Percentiles rank a stretch among this genome's conserved stretches.
These are phyloP conservation scores for Alnus glutinosa DNA, from an alignment of 306 rosid genomes.

Conservation along the genomic window DNA sequence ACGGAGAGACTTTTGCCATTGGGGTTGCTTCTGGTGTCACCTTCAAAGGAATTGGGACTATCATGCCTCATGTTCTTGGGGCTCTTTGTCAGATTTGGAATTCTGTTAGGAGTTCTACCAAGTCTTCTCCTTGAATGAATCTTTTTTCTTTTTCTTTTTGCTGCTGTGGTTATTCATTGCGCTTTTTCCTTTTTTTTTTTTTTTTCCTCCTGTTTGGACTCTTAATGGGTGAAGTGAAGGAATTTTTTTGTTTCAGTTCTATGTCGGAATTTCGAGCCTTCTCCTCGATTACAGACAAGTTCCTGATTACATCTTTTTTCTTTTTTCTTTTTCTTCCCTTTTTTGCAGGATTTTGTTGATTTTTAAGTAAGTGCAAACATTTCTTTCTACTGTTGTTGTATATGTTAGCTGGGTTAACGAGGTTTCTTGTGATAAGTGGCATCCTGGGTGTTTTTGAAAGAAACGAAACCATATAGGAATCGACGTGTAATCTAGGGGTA, in stretches of 20 bases:
- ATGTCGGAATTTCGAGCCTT: not conserved
- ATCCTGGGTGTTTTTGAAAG: too few species aligned
- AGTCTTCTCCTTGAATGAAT: slow-evolving; percentile 36
- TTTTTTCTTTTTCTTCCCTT: too few species aligned
- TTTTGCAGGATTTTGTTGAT: too few species aligned
- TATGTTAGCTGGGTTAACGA: too few species aligned
- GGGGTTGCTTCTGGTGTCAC: slow-evolving; percentile 76
- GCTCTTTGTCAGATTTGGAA: slow-evolving; percentile 64
- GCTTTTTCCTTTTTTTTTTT: too few species aligned
- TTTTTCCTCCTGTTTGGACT: not conserved
- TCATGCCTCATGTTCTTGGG: slow-evolving; percentile 57
- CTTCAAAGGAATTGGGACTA: slow-evolving; percentile 50
- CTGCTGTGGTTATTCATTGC: not conserved
- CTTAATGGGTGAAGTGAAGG: not conserved
- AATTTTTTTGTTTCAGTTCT: not conserved
- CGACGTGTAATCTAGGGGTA: too few species aligned
- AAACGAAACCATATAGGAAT: too few species aligned
- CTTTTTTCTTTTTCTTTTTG: not conserved
- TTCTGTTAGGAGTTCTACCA: slow-evolving; percentile 41
- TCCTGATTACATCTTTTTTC: too few species aligned
- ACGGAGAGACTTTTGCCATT: slow-evolving; percentile 56
- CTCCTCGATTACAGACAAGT: too few species aligned
- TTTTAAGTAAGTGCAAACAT: too few species aligned
- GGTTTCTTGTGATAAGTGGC: too few species aligned
- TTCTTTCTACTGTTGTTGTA: too few species aligned